These are phyloP conservation scores for Ammopiptanthus mongolicus DNA, from an alignment of 306 rosid genomes.

Conservation along the genomic window DNA sequence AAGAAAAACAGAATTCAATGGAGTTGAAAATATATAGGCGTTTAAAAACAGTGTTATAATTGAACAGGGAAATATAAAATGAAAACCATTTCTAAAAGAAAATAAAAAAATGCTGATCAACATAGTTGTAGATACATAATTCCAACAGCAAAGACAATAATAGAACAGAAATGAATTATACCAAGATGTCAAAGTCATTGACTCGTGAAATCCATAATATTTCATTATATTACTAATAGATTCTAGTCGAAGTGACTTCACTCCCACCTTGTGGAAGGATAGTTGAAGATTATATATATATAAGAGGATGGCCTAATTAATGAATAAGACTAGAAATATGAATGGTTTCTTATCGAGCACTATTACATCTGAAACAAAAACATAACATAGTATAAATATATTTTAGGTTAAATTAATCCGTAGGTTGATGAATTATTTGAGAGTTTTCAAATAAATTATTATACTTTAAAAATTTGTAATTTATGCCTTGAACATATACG, in stretches of 20 bases:
- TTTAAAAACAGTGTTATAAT: background rate
- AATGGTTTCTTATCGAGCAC: too few species aligned
- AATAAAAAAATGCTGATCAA: background rate
- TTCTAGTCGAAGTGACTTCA: background rate
- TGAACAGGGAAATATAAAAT: background rate
- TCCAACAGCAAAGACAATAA: slow-evolving; percentile 10
- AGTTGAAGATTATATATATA: background rate
- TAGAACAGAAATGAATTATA: background rate
- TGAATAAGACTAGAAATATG: too few species aligned
- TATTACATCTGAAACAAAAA: too few species aligned
- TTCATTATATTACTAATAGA: background rate
- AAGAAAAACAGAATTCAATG: background rate
- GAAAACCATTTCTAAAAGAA: background rate
- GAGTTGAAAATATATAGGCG: background rate
- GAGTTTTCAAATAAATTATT: too few species aligned
- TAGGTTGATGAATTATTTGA: too few species aligned
- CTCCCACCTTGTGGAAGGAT: background rate
- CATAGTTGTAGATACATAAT: background rate
- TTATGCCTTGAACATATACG: too few species aligned
- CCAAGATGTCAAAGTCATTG: background rate
- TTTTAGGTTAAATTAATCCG: too few species aligned
- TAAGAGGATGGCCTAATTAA: background rate
- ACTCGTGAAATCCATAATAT: slow-evolving; percentile 1
- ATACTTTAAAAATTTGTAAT: too few species aligned
- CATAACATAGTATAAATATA: too few species aligned